Evolutionary conservation across 2,329 filamentous ascomycete species (phyloP), one percentile per base, ranked within the genome.

Genomic region (Exophiala bonariae): DNA sequence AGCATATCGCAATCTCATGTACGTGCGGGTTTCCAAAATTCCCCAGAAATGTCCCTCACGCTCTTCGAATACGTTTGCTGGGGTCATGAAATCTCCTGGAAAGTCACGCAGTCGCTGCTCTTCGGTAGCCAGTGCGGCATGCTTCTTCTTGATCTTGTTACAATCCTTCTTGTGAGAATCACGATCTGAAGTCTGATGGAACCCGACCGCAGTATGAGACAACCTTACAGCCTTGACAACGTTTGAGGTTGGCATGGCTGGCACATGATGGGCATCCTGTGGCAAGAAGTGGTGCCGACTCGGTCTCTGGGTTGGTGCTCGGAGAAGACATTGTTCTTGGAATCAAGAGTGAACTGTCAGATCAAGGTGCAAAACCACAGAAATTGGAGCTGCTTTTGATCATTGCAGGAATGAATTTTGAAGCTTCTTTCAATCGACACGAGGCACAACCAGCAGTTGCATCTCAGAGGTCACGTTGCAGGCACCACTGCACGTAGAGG

Each of bases 151-250:
- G 58, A 74, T 61, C 8, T 44, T 49, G 10, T 54, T 66, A 61
- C 77, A 79, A 11, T 41, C 56, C 8, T 28, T 28, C 53, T 72
- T 72, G 62, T 79, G 75, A 2, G 46, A 34, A 1, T 50, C 31
- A 18, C 66, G 57, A 52, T 78, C 59, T 2, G 57, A 38, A 0
- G 44, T 41, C 59, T 78, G 74, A 57, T 78, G 73, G 1, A 71
- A n/a, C 66, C 11, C 59, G 57, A 39, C 66, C 58, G 60, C 77
- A 79, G 61, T 79, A 79, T 31, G 60, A 59, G 41, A 71, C 62
- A 1, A 65, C 67, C 33, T 63, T 66, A 61, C 76, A 80, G 4
- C 59, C 66, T 3, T 60, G 49, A 52, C 76, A 79, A 41, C 60
- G 19, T 65, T 54, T 1, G 62, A 31, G n/a, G n/a, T 31, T 31